Percentiles rank a stretch among this genome's conserved stretches.
phyloP scores from a whole-genome alignment of 2,329 filamentous ascomycete species.

The Xylaria sp. region DNA sequence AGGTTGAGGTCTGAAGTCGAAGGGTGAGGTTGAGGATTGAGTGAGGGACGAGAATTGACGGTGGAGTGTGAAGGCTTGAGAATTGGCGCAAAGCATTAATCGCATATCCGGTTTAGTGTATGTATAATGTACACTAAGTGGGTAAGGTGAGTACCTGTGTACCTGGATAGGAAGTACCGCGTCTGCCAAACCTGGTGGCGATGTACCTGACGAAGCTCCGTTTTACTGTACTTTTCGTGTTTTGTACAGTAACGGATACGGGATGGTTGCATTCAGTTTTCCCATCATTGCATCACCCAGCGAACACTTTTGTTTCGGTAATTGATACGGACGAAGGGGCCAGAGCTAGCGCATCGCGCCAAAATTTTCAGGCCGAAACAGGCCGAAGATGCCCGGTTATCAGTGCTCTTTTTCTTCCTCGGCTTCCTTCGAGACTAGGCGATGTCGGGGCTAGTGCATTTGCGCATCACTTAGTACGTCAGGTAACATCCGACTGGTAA shows the following conservation, averaged over 20 bases:
- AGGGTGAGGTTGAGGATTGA: neutral
- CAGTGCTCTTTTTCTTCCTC: neutral
- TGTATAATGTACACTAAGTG: conserved; percentile 9
- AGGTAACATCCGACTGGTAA: too few relatives aligned
- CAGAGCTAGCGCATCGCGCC: neutral
- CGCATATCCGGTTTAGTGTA: conserved; percentile 16
- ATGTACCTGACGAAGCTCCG: neutral
- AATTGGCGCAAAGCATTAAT: conserved; percentile 32
- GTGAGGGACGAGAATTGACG: neutral
- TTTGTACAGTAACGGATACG: neutral
- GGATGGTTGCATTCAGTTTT: neutral
- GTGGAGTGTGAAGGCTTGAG: neutral
- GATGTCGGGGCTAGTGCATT: neutral
- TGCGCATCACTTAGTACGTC: neutral
- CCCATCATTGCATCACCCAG: neutral
- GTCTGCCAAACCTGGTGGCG: too few relatives aligned
- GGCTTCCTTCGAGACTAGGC: neutral
- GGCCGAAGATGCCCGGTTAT: neutral
- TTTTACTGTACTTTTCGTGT: neutral
- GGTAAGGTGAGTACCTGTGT: neutral
- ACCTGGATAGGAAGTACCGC: neutral
- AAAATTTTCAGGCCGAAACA: neutral
- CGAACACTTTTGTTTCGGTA: neutral
- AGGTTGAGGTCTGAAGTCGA: conserved; percentile 13
- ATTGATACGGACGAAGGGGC: neutral